Evolutionary conservation across 2,329 filamentous ascomycete genomes (phyloP).

Genomic region (Tolypocladium guangdongense): DNA sequence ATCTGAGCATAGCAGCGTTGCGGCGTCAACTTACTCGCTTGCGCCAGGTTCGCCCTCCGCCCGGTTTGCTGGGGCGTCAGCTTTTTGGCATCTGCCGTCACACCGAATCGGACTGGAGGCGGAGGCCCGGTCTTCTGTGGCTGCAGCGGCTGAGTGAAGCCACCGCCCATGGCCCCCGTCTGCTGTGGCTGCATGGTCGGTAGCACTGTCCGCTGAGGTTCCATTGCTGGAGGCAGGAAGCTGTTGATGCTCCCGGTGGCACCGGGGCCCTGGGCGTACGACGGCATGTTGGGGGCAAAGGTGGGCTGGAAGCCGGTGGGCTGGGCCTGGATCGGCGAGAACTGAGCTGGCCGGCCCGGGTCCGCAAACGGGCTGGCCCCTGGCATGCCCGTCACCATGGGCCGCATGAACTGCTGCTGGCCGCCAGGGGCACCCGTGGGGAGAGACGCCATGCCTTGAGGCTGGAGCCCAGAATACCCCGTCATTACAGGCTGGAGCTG

Average conservation of each 20-base stretch:
- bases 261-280: constrained; percentile 35
- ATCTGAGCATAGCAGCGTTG: constrained; percentile 18
- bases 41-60: constrained; percentile 75
- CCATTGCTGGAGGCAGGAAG: constrained; percentile 46
- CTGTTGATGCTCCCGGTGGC: constrained; percentile 39
- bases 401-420: constrained; percentile 29
- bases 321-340: constrained; percentile 45
- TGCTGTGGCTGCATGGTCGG: constrained; percentile 35
- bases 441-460: constrained; percentile 27
- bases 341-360: constrained; percentile 27
- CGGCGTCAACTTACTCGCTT: constrained; percentile 70
- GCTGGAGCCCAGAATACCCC: constrained; percentile 21
- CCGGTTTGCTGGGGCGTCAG: constrained; percentile 80
- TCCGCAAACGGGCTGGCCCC: constrained; percentile 29
- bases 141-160: constrained; percentile 37
- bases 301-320: constrained; percentile 48
- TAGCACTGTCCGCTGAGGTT: constrained; percentile 49
- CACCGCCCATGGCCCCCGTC: constrained; percentile 38
- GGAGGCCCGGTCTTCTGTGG: constrained; percentile 52
- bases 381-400: constrained; percentile 37
- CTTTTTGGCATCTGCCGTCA: constrained; percentile 61
- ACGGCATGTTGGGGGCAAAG: constrained; percentile 20
- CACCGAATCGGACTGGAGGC: constrained; percentile 81
- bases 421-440: constrained; percentile 18
- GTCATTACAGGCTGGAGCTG: constrained; percentile 29